These are phyloP conservation scores for Phytophthora melonis DNA, from an alignment of 352 stramenopile genomes.

Conservation along the genomic window DNA sequence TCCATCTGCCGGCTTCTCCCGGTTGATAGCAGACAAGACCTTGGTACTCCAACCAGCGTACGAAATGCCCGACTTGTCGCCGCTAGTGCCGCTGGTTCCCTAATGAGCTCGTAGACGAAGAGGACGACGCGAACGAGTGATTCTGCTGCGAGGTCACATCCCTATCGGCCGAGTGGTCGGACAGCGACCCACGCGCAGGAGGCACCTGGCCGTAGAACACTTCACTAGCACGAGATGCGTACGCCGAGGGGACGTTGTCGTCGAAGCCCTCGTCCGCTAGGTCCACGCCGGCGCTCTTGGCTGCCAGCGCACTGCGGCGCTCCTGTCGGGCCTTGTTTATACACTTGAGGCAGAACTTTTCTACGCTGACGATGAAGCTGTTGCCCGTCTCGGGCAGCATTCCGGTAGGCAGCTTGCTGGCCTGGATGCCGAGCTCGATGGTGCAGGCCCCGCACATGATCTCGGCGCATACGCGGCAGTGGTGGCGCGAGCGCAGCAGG, in stretches of 20 bases:
- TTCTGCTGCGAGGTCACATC: constrained; percentile 37
- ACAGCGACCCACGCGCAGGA: constrained; percentile 39
- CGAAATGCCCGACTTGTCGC: constrained; percentile 55
- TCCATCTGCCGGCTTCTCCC: constrained; percentile 44
- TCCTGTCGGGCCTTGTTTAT: constrained; percentile 76
- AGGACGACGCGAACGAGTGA: constrained; percentile 53
- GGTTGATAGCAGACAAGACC: constrained; percentile 56
- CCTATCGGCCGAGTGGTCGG: constrained; percentile 40
- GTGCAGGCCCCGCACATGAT: constrained; percentile 84
- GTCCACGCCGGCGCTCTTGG: constrained; percentile 23
- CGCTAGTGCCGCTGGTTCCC: constrained; percentile 24
- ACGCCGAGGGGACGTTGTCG: constrained; percentile 34
- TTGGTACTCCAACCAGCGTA: constrained; percentile 72
- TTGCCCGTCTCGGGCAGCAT: constrained; percentile 67
- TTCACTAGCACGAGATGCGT: constrained; percentile 43
- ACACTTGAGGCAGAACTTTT: constrained; percentile 88
- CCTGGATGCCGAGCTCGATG: constrained; percentile 66
- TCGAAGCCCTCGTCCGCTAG: constrained; percentile 30
- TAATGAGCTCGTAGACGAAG: constrained; percentile 50
- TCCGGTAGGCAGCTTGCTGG: constrained; percentile 57
- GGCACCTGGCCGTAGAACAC: constrained; percentile 38
- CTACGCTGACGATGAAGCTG: constrained; percentile 66
- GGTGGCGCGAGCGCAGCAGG: constrained; percentile 75
- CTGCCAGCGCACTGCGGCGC: constrained; percentile 49
- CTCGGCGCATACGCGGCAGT: constrained; percentile 84